These are phyloP conservation scores for Cladosporium sphaerospermum DNA, from an alignment of 2,329 filamentous ascomycete genomes.

Conservation along the genomic window DNA sequence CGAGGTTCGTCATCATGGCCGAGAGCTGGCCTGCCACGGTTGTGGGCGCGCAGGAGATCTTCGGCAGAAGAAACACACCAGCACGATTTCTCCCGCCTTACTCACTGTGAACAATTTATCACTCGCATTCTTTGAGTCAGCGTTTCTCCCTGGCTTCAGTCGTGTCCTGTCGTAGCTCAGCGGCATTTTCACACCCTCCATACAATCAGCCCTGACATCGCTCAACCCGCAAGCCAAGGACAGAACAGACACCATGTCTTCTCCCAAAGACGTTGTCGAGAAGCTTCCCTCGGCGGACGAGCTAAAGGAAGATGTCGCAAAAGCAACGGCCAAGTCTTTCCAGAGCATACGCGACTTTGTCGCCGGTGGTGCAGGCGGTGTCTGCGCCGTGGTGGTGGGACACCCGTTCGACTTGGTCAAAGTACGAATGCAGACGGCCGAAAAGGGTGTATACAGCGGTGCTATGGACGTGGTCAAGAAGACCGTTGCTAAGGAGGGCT, in stretches of 20 bases:
- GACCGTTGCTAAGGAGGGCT: slow-evolving; percentile 79
- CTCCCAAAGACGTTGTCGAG: neutral
- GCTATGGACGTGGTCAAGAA: slow-evolving; percentile 89
- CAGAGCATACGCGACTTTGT: slow-evolving; percentile 71
- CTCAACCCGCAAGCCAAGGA: too few relatives aligned
- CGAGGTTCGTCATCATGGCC: neutral
- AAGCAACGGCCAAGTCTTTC: slow-evolving; percentile 48
- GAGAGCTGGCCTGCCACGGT: too few relatives aligned
- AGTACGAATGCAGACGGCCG: slow-evolving; percentile 91
- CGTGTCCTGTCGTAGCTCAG: too few relatives aligned
- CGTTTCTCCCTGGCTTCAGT: too few relatives aligned
- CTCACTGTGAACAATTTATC: too few relatives aligned
- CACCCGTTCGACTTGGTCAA: slow-evolving; percentile 98
- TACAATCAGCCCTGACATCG: too few relatives aligned
- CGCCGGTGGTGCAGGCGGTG: slow-evolving; percentile 85
- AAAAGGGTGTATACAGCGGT: slow-evolving; percentile 82
- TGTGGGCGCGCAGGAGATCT: too few relatives aligned
- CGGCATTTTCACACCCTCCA: too few relatives aligned
- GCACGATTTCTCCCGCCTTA: too few relatives aligned
- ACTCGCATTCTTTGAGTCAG: too few relatives aligned
- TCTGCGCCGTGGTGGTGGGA: slow-evolving; percentile 87
- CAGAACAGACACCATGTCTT: neutral
- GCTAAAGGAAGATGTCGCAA: slow-evolving; percentile 47
- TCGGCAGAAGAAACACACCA: too few relatives aligned
- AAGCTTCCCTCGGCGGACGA: slow-evolving; percentile 36